Evolutionary conservation across 2,329 filamentous ascomycete species (phyloP), one percentile per base, ranked within the genome.

Genomic region (Drechslera avenae): DNA sequence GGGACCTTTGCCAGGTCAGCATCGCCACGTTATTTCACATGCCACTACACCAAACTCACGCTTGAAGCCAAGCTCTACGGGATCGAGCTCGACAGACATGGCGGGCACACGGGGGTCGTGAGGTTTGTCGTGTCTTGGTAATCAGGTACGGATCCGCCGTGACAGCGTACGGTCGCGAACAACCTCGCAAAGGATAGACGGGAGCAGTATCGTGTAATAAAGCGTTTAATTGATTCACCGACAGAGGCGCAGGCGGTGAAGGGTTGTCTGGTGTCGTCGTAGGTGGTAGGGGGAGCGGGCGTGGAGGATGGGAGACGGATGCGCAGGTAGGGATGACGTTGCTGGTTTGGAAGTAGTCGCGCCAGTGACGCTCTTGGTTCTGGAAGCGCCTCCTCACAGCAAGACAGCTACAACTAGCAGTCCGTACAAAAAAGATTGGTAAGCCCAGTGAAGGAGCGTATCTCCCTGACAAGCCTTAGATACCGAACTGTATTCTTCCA

Each of bases 21-120:
- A 58, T 53, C 14, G 28, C 32, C 48, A 37, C 21, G 36, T 26
- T 12, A 23, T 18, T 18, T 16, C 16, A 31, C 21, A 37, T 44
- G 16, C 17, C 12, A 19, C 37, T 13, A 13, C 9, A 4, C n/a
- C 37, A 6, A 33, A 60, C 88, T 71, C 82, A 97, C 94, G 89
- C 78, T 87, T 88, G 80, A 99, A 99, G 79, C 86, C 89, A 73
- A 99, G 86, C 83, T 97, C 94, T 64, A 84, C 76, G 54, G 93
- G 94, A 68, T 94, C 87, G 73, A 99, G 90, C 69, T 96, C 90
- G 79, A 99, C 88, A 67, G 93, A 95, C 94, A 97, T 97, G 78
- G 69, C 83, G 77, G 44, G 35, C 44, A 51, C 48, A 54, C 18
- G 49, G 23, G 52, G 30, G 50, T 45, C 35, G 57, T 34, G 42